Evolutionary conservation across 2,329 filamentous ascomycete species (phyloP), one percentile per base, ranked within the genome.

Genomic region (Fonsecaea pedrosoi): DNA sequence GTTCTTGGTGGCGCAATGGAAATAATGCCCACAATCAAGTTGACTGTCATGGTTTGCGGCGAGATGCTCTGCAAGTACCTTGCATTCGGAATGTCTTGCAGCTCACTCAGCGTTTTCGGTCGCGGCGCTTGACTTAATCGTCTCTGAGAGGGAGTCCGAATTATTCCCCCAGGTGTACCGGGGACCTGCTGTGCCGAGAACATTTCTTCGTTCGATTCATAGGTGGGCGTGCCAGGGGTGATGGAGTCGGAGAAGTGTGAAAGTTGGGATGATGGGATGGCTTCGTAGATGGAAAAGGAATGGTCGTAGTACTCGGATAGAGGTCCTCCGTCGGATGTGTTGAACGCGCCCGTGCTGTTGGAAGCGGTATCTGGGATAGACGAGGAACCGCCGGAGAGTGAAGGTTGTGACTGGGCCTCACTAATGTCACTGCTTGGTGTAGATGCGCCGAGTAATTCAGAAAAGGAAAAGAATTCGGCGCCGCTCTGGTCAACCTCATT

Each of bases 1-100:
- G 84, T 84, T 30, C 91, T 87, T 0, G 90, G 84, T 42, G 88
- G 84, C 0, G 89, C 84, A 57, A 92, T 84, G 12, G 90, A 88
- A 68, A 96, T 89, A 55, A 97, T 82, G 2, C 90, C 92, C 10
- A 89, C 91, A n/a, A 97, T 85, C 5, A 97, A 77, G 75, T 93
- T 92, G 32, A 94, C 86, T 0, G 92, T 93, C 75, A 94, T 87
- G 0, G 92, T 96, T 75, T 93, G 90, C 0, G 93, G 94, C 35
- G 85, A 82, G 55, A 96, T 90, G 0, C 85, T 85, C 9, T 83
- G 76, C 5, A 97, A 82, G 72, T 90, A 86, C 2, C 76, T 75
- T 0, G 91, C 89, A 21, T 83, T 84, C 0, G 94, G 94, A 9
- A 97, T 82, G 67, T 89, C 86, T 60, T 85, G 84, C 13, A 97